These are phyloP conservation scores for Cymodocea nodosa DNA, from an alignment of 116 monocot genomes.

Conservation along the genomic window DNA sequence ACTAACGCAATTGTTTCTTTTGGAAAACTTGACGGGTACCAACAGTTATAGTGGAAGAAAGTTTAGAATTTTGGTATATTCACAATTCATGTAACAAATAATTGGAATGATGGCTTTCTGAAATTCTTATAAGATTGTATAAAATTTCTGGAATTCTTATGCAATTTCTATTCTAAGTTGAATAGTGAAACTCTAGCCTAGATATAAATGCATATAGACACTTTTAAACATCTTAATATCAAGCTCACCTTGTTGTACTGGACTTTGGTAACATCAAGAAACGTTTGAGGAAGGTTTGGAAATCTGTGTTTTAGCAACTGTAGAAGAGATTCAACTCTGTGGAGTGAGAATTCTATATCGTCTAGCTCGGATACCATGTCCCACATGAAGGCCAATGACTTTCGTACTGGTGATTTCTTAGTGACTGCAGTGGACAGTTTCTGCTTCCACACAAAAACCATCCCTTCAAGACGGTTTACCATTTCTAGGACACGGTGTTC, in stretches of 20 bases:
- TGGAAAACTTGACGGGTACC: not conserved
- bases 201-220: not conserved
- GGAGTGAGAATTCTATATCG: constrained; percentile 23
- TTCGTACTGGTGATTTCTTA: constrained; percentile 29
- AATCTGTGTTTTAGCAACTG: constrained; percentile 58
- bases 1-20: not conserved
- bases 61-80: not conserved
- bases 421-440: constrained; percentile 31
- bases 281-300: constrained; percentile 80
- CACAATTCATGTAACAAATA: not conserved
- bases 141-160: no score
- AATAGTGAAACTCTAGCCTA: not conserved
- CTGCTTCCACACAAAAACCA: constrained; percentile 57
- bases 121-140: not conserved
- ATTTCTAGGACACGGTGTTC: constrained; percentile 66
- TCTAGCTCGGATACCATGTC: constrained; percentile 32
- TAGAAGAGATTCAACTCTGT: constrained; percentile 53
- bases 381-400: constrained; percentile 40
- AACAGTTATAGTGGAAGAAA: no score
- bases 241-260: constrained; percentile 69
- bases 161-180: no score
- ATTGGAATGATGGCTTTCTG: not conserved
- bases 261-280: constrained; percentile 71
- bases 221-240: not conserved
- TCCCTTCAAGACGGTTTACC: constrained; percentile 71